Conservation (phyloP, 2,329 filamentous ascomycete species). For the Calonectria hongkongensis region DNA sequence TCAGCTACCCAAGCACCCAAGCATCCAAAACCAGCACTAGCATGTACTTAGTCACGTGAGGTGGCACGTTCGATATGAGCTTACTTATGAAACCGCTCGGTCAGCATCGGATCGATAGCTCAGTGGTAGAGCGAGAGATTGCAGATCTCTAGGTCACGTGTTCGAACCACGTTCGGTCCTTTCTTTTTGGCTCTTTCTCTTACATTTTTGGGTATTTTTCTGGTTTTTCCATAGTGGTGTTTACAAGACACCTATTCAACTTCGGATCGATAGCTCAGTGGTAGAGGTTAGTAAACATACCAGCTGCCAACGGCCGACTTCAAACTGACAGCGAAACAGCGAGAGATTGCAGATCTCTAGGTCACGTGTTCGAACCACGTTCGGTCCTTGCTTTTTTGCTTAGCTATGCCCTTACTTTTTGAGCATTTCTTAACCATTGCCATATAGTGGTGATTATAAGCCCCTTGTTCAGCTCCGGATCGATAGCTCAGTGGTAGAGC, state of each 20-base stretch:
- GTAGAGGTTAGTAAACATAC: background rate
- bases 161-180: slow-evolving; percentile 10
- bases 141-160: slow-evolving; percentile 12
- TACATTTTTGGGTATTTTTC: no score
- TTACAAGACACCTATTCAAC: background rate
- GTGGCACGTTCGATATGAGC: background rate
- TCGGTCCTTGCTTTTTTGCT: background rate
- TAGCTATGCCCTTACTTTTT: background rate
- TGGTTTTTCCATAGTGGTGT: background rate
- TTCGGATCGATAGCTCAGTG: slow-evolving; percentile 20
- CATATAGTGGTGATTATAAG: background rate
- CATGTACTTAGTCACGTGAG: no score
- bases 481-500: slow-evolving; percentile 27
- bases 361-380: slow-evolving; percentile 27
- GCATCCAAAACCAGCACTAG: no score
- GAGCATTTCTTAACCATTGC: background rate
- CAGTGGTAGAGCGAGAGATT: slow-evolving; percentile 10
- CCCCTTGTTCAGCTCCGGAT: background rate
- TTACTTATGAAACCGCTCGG: background rate
- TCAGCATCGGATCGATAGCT: background rate
- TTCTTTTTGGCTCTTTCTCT: background rate
- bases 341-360: slow-evolving; percentile 29
- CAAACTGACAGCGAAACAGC: background rate
- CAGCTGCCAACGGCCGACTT: no score
- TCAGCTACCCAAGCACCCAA: no score